A percentile compares a stretch with the other conserved stretches of the same genome.
These are phyloP conservation scores for Talaromyces piceae DNA, from an alignment of 2,329 filamentous ascomycete species.

Conservation along the genomic window DNA sequence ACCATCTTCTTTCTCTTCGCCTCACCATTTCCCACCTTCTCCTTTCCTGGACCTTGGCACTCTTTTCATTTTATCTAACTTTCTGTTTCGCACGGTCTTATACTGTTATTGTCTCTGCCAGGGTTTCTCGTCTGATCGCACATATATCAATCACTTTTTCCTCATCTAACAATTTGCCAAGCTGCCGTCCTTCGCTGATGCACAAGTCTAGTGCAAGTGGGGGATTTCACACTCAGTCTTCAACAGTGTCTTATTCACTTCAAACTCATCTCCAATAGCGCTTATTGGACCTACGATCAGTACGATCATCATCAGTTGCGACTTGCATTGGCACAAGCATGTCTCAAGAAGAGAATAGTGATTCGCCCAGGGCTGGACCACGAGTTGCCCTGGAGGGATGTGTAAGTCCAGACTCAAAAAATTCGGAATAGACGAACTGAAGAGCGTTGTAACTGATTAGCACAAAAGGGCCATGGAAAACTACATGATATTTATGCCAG, in stretches of 20 bases:
- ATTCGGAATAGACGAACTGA: neutral
- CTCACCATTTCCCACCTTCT: no score
- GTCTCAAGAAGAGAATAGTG: neutral
- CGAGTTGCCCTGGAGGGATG: slow-evolving; percentile 83
- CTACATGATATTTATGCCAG: slow-evolving; percentile 86
- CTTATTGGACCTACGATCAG: neutral
- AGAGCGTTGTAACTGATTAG: slow-evolving; percentile 11
- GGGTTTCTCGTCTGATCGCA: neutral
- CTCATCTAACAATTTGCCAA: neutral
- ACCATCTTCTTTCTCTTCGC: no score
- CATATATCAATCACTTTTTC: neutral
- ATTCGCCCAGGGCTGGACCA: slow-evolving; percentile 28
- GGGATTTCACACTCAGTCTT: neutral
- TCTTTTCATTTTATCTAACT: neutral
- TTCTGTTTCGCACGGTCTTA: no score
- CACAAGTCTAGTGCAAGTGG: neutral
- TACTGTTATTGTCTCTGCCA: neutral
- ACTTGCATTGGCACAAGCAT: neutral
- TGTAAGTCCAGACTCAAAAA: slow-evolving; percentile 44
- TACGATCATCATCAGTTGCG: neutral
- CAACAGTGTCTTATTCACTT: neutral
- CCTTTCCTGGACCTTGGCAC: no score
- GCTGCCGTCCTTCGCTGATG: neutral
- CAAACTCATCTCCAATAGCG: neutral
- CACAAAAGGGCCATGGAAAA: slow-evolving; percentile 74